Base-by-base conservation (phyloP, 163 green algal genomes). In the Chlorella variabilis region DNA sequence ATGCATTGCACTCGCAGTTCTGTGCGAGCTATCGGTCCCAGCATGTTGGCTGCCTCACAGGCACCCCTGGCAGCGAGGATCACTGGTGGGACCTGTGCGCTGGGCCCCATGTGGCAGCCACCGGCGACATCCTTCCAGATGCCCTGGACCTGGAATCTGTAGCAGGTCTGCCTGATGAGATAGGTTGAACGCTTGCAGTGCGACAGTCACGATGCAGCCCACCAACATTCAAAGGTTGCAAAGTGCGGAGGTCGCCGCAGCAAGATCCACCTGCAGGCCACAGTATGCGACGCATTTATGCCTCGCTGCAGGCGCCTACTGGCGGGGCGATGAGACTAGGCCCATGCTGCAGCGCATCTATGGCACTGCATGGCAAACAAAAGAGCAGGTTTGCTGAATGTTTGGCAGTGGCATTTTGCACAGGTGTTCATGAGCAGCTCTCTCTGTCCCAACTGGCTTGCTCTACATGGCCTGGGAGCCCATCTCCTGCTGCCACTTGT, bases 331-430 rank as follows among this genome's bases (percentile, higher is more conserved):
- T 80, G 96, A 98, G 88, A 93, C 83, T 9, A 90, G 90, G 15
- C 78, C 90, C 13, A 95, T 96, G 94, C 93, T 99, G 83, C 93
- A 97, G 89, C 91, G 97, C 49, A 92, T 99, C 23, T 98, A 99
- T 83, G 97, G 97, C 78, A 99, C 95, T 0, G 96, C 96, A 13
- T 99, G 95, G 94, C 78, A 95, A 82, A 93, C 59, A 1, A 78
- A 91, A 21, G 90, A 90, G 71, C 75, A 87, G 82, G 61, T 81
- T 67, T 67, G 45, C 45, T 38, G 9, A 4, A 67, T 67, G 20
- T 25, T 21, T 42, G 7, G 11, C 27, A 27, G 54, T 31, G 13
- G 54, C 54, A 33, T 33, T 23, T n/a, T n/a, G n/a, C n/a, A n/a
- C n/a, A n/a, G n/a, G n/a, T n/a, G n/a, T n/a, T n/a, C n/a, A n/a